These are phyloP conservation scores for Zygosaccharomyces gambellarensis DNA, from an alignment of 805 yeast species.

Conservation along the genomic window DNA sequence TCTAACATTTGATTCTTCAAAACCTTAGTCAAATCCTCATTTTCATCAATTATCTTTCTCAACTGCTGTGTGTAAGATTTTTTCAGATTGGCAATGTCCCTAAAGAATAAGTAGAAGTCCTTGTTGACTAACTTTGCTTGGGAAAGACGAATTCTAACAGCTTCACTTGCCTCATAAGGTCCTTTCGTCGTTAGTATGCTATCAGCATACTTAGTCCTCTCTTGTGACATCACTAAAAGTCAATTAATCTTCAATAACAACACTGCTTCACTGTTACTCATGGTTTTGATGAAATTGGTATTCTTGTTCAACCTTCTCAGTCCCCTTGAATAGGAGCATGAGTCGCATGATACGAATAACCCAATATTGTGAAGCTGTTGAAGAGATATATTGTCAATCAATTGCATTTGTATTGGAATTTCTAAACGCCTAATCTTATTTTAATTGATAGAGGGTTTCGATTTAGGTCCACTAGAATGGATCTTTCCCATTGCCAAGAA, in stretches of 20 bases:
- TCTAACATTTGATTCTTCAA: conserved; percentile 32
- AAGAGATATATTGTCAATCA: not conserved
- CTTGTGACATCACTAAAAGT: conserved; percentile 18
- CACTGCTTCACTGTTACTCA: too few relatives aligned
- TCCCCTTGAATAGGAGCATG: conserved; percentile 3
- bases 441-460: not conserved
- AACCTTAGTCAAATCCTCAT: conserved; percentile 35
- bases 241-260: not conserved
- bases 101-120: conserved; percentile 58
- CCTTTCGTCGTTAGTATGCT: conserved; percentile 42
- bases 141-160: conserved; percentile 51
- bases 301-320: not conserved
- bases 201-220: conserved; percentile 38
- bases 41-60: conserved; percentile 33
- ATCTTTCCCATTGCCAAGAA: too few relatives aligned
- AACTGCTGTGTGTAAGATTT: conserved; percentile 46
- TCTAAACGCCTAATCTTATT: not conserved
- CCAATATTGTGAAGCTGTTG: not conserved
- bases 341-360: conserved; percentile 2
- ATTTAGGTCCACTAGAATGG: too few relatives aligned
- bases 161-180: conserved; percentile 58
- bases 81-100: conserved; percentile 47
- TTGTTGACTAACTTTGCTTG: conserved; percentile 54
- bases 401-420: not conserved
- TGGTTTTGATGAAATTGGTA: not conserved